These are phyloP conservation scores for Emmonsia crescens DNA, from an alignment of 2,329 filamentous ascomycete species.

Conservation along the genomic window DNA sequence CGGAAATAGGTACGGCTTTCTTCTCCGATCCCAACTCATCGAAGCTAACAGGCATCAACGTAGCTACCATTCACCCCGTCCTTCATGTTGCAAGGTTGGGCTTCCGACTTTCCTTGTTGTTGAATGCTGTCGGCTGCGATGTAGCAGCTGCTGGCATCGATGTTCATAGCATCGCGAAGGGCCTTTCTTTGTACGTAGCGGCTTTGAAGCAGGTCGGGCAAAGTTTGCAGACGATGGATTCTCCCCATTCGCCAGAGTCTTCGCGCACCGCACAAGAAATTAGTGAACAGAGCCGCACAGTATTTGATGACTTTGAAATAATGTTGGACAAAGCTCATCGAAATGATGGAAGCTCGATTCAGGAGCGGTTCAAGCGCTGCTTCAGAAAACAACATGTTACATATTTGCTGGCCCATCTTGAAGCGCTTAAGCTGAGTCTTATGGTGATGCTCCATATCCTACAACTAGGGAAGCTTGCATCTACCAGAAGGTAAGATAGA, in stretches of 20 bases:
- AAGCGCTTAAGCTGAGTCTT: conserved; percentile 31
- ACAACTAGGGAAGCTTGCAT: conserved; percentile 27
- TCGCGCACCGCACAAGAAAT: conserved; percentile 29
- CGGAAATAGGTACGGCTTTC: neutral
- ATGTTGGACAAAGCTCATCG: conserved; percentile 30
- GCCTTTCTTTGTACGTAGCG: conserved; percentile 30
- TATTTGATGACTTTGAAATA: conserved; percentile 33
- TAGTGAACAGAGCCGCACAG: conserved; percentile 26
- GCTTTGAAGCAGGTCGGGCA: conserved; percentile 30
- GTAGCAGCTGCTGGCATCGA: conserved; percentile 30
- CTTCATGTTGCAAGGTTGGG: conserved; percentile 16
- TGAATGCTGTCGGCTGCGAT: conserved; percentile 34
- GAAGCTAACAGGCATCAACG: conserved; percentile 47
- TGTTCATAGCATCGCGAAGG: conserved; percentile 33
- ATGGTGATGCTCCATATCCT: conserved; percentile 30
- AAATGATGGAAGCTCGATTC: conserved; percentile 20
- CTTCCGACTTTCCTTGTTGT: conserved; percentile 30
- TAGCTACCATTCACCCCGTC: conserved; percentile 31
- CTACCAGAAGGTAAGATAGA: conserved; percentile 17
- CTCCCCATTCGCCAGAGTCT: conserved; percentile 24
- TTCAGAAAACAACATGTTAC: conserved; percentile 33
- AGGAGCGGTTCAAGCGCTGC: conserved; percentile 30
- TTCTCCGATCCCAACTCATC: neutral
- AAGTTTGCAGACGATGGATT: conserved; percentile 21
- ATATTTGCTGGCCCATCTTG: conserved; percentile 33